Evolutionary conservation across 768 basidiomycete species (phyloP), one percentile per base, ranked within the genome.

Genomic region (Lactarius hatsudake): DNA sequence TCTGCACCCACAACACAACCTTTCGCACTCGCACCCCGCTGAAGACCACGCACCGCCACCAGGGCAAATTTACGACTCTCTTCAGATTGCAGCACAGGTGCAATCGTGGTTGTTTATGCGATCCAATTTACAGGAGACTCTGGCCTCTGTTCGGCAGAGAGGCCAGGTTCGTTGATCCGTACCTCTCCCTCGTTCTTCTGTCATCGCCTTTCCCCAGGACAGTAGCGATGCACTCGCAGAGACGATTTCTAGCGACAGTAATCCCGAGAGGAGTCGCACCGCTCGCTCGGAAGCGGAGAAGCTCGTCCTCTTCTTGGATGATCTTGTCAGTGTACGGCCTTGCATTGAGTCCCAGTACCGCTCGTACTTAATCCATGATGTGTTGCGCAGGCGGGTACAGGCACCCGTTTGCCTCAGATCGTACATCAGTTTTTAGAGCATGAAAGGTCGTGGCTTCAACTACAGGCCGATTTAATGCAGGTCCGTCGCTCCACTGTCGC

Each of bases 71-170:
- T 20, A 38, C 15, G 74, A 75, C 56, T 69, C 81, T 17, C 73
- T 84, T 15, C 81, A 84, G 69, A 72, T 82, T 6, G 83, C 82
- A 1, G 83, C 85, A 15, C 84, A 86, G 64, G 74, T 79, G 20
- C 84, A 85, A 67, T 82, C 86, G 67, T 88, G 86, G 87, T 65
- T 82, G 34, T 84, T 83, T 69, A 87, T 89, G 86, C 79, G 80
- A 5, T 81, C 84, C 13, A 83, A 82, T 1, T 75, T 87, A 38
- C 83, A 86, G 18, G 82, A 82, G 3, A 82, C 80, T 63, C 82
- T 86, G 71, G 68, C 79, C 23, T 67, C 74, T 18, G 76, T 82
- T 15, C 78, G 82, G 72, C 69, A 75, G 56, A 63, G 75, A 20
- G 80, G 80, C 5, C 75, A 68, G 61, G 60, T 51, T 36, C 28